phyloP scores from a whole-genome alignment of 306 rosid species.

The Quillaja saponaria region DNA sequence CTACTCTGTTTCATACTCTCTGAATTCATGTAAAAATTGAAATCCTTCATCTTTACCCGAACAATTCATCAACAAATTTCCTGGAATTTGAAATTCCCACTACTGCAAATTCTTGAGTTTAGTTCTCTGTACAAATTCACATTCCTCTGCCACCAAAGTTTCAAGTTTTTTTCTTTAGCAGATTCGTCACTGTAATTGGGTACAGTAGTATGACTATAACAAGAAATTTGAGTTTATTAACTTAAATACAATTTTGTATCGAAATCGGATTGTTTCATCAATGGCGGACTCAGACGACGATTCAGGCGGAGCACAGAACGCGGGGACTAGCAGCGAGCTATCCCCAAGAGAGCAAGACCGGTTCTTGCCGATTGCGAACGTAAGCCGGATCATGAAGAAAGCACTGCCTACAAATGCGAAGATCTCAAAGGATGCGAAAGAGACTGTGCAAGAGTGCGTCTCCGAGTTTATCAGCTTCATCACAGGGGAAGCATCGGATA shows the following conservation, averaged over 20 bases:
- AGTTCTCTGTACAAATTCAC: no score
- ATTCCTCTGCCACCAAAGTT: no score
- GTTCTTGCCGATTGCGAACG: conserved; percentile 83
- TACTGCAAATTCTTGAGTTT: no score
- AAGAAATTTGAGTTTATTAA: no score
- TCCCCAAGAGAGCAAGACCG: conserved; percentile 84
- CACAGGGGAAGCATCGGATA: conserved; percentile 90
- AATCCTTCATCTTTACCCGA: no score
- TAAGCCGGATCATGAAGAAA: conserved; percentile 89
- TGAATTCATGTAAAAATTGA: background rate
- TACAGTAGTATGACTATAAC: no score
- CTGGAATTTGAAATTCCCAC: no score
- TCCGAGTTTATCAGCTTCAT: conserved; percentile 92
- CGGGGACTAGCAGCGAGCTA: conserved; percentile 42
- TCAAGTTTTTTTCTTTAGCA: no score
- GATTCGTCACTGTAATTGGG: no score
- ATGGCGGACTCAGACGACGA: conserved; percentile 96
- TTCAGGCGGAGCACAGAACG: conserved; percentile 56
- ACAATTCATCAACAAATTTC: no score
- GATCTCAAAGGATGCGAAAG: conserved; percentile 91
- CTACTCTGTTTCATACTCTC: background rate
- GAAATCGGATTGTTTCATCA: background rate
- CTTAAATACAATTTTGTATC: no score
- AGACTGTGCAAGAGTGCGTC: conserved; percentile 89
- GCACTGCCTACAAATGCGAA: conserved; percentile 87